These are phyloP conservation scores for Celoporthe dispersa DNA, from an alignment of 2,329 filamentous ascomycete species.

Conservation along the genomic window DNA sequence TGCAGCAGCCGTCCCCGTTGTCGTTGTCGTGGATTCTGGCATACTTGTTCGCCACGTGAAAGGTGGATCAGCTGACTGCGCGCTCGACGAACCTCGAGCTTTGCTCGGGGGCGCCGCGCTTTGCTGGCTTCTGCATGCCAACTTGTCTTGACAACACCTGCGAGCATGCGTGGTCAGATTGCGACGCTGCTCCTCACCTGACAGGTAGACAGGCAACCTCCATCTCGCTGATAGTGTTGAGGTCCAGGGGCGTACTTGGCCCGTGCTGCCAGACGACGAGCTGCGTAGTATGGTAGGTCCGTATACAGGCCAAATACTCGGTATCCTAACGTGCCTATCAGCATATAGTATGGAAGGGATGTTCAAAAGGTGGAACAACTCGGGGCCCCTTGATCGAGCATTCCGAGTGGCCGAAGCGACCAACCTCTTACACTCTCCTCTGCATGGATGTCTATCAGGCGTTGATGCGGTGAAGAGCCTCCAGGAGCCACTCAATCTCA, in stretches of 20 bases:
- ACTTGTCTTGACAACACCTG: neutral
- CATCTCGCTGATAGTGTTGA: neutral
- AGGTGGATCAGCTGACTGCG: slow-evolving; percentile 11
- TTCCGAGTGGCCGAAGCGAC: neutral
- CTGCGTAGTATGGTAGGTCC: neutral
- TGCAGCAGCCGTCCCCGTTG: slow-evolving; percentile 8
- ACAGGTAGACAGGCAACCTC: neutral
- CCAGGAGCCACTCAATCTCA: neutral
- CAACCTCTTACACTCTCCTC: neutral
- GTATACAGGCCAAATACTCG: neutral
- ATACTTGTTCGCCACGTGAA: slow-evolving; percentile 12
- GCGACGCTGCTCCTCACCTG: neutral
- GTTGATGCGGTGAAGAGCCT: slow-evolving; percentile 7
- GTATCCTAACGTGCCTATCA: neutral
- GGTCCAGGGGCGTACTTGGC: neutral
- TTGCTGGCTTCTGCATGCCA: slow-evolving; percentile 14
- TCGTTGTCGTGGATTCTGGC: neutral
- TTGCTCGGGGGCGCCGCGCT: slow-evolving; percentile 2
- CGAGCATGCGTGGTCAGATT: neutral
- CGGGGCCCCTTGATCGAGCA: neutral
- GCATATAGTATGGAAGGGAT: neutral
- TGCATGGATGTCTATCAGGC: neutral
- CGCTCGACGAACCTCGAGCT: neutral
- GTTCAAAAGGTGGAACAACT: slow-evolving; percentile 1
- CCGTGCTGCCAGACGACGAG: neutral